Conservation (phyloP, 176 grass and related monocot genomes). For the Pontederia paniculata region DNA sequence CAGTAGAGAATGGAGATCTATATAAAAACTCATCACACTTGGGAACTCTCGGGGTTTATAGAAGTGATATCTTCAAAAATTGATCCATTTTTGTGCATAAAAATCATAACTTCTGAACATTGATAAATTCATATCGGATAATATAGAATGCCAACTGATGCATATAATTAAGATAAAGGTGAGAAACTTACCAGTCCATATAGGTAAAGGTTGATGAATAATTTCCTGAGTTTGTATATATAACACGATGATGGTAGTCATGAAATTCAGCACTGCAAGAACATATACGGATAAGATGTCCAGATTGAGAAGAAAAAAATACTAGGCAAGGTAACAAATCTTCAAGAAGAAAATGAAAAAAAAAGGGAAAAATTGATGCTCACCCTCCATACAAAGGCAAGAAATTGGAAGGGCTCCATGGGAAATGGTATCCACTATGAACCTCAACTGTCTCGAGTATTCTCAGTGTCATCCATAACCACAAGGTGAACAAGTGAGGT, state of each 20-base stretch:
- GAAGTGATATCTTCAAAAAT: too few relatives aligned
- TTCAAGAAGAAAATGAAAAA: too few relatives aligned
- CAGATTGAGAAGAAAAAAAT: too few relatives aligned
- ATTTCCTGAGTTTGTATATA: conserved; percentile 71
- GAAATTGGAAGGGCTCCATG: conserved; percentile 93
- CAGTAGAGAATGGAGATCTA: too few relatives aligned
- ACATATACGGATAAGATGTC: too few relatives aligned
- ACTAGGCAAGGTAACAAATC: too few relatives aligned
- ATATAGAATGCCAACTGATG: too few relatives aligned
- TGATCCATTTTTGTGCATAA: too few relatives aligned
- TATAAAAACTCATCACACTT: too few relatives aligned
- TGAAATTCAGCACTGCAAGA: conserved; percentile 58
- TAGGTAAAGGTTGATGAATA: conserved; percentile 86
- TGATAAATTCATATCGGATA: too few relatives aligned
- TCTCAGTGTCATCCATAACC: conserved; percentile 79
- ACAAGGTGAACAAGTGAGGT: conserved; percentile 75
- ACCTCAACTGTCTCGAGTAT: conserved; percentile 83
- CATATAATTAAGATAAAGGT: not conserved
- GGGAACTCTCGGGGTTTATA: too few relatives aligned
- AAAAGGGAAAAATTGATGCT: conserved; percentile 4
- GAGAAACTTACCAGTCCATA: conserved; percentile 60
- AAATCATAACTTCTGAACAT: too few relatives aligned
- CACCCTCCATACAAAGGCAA: conserved; percentile 81
- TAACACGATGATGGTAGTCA: conserved; percentile 79
- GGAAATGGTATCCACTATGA: conserved; percentile 92